A percentile compares a stretch with the other conserved stretches of the same genome.
These are phyloP conservation scores for Telopea speciosissima DNA, from an alignment of 177 flowering plant species.

Conservation along the genomic window DNA sequence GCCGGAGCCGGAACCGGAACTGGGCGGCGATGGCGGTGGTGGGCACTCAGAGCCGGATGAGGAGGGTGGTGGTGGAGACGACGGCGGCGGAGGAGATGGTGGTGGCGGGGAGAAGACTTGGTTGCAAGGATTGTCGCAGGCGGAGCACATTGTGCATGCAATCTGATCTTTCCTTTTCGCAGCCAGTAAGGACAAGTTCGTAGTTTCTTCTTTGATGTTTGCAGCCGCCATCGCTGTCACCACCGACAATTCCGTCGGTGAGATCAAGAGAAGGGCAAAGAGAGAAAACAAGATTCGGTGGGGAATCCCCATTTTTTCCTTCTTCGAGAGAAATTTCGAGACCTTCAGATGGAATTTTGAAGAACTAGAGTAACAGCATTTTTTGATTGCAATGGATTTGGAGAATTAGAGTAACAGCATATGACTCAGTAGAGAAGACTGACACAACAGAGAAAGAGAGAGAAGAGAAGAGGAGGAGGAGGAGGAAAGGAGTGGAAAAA, in stretches of 20 bases:
- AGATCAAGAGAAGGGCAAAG: not conserved
- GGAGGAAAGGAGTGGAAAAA: too few relatives aligned
- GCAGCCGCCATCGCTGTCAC: not conserved
- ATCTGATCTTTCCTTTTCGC: constrained; percentile 12
- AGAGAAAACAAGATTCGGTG: not conserved
- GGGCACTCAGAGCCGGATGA: constrained; percentile 11
- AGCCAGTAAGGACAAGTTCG: too few relatives aligned
- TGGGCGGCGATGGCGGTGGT: constrained; percentile 28
- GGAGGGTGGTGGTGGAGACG: constrained; percentile 21
- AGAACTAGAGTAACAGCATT: not conserved
- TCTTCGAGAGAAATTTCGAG: not conserved
- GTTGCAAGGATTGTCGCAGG: constrained; percentile 34
- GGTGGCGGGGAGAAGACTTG: constrained; percentile 25
- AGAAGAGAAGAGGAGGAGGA: not conserved
- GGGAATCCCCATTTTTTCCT: constrained; percentile 1
- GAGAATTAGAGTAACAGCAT: too few relatives aligned
- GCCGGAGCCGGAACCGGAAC: constrained; percentile 6
- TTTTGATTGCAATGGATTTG: not conserved
- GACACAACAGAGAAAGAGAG: not conserved
- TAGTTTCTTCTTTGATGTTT: not conserved
- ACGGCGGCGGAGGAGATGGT: constrained; percentile 20
- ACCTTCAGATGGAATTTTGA: not conserved
- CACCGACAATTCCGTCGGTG: not conserved
- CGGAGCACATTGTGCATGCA: constrained; percentile 33
- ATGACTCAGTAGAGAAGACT: not conserved